Conservation (phyloP, 2,329 filamentous ascomycete species). For the Alternaria ethzedia region DNA sequence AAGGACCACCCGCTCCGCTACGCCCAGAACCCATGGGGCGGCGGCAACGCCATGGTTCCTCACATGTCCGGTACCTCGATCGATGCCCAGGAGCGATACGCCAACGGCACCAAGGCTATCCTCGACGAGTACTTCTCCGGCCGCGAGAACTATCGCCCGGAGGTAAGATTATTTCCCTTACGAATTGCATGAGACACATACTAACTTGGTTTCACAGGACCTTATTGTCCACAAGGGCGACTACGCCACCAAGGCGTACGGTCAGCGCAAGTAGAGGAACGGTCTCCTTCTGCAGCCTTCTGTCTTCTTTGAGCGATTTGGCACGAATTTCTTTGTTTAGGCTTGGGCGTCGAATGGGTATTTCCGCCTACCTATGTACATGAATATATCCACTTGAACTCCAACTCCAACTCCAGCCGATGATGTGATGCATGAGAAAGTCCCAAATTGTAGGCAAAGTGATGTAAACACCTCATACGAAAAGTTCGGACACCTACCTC, state of each 20-base stretch:
- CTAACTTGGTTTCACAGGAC: constrained; percentile 48
- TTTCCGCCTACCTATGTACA: constrained; percentile 29
- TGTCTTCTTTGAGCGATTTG: constrained; percentile 20
- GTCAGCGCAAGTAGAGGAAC: constrained; percentile 67
- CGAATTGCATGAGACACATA: no score
- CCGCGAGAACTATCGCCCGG: constrained; percentile 81
- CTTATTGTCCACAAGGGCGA: constrained; percentile 88
- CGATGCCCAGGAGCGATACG: constrained; percentile 88
- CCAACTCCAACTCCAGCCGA: background rate
- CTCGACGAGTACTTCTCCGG: constrained; percentile 89
- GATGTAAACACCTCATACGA: background rate
- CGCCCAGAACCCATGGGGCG: constrained; percentile 92
- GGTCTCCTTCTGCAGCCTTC: background rate
- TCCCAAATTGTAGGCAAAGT: background rate
- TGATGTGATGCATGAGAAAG: background rate
- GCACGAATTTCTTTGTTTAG: constrained; percentile 25
- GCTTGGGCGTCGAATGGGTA: constrained; percentile 17
- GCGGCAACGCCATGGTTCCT: constrained; percentile 97
- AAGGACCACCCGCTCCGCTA: constrained; percentile 90
- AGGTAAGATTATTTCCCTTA: no score
- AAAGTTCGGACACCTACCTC: background rate
- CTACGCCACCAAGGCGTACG: constrained; percentile 94
- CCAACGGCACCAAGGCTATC: constrained; percentile 86
- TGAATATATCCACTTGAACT: constrained; percentile 31
- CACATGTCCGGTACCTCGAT: constrained; percentile 99